These are phyloP conservation scores for Aureoboletus auriporus DNA, from an alignment of 768 basidiomycete species.

Conservation along the genomic window DNA sequence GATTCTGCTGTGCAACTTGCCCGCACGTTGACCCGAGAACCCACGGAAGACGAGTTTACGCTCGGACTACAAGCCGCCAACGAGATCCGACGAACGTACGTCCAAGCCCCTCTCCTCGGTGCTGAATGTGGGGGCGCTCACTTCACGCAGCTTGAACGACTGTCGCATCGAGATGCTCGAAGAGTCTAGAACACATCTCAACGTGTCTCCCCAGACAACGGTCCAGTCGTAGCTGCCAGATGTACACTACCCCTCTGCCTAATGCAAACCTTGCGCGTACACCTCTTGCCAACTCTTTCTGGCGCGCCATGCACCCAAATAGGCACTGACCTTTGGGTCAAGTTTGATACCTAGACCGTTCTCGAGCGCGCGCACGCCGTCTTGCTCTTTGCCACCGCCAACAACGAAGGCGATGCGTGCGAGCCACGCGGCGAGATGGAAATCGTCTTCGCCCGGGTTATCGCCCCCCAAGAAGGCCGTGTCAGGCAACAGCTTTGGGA, in stretches of 20 bases:
- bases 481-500: constrained; percentile 38
- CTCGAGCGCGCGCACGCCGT: constrained; percentile 37
- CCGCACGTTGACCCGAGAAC: constrained; percentile 54
- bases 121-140: background rate
- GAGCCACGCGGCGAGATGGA: constrained; percentile 52
- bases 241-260: background rate
- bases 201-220: constrained; percentile 15
- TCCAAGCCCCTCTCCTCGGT: background rate
- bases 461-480: constrained; percentile 47
- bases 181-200: constrained; percentile 46
- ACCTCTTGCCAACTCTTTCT: constrained; percentile 46
- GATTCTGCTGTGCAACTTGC: constrained; percentile 75
- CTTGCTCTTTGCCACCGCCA: constrained; percentile 35
- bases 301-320: constrained; percentile 43
- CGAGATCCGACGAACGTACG: constrained; percentile 58
- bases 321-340: constrained; percentile 36
- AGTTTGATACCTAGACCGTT: constrained; percentile 35
- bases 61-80: constrained; percentile 58
- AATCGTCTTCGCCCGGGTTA: constrained; percentile 49
- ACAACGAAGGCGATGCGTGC: constrained; percentile 40
- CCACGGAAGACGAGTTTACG: constrained; percentile 64
- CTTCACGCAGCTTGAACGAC: constrained; percentile 48
- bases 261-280: constrained; percentile 43
- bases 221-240: constrained; percentile 6
- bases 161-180: constrained; percentile 63